Evolutionary conservation across 352 stramenopile genomes (phyloP).

Genomic region (Plasmopara halstedii): DNA sequence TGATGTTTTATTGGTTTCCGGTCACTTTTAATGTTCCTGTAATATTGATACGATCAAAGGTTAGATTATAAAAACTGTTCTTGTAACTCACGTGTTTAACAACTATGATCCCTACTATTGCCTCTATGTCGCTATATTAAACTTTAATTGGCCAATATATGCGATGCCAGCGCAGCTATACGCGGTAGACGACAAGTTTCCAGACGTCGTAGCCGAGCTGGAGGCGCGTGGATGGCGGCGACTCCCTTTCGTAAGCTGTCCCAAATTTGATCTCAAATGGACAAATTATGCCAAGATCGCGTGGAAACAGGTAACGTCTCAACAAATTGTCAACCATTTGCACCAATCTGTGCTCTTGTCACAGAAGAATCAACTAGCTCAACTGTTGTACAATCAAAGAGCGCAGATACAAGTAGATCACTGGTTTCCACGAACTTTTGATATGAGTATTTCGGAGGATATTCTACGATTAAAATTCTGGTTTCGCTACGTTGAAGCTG

Average conservation of each 20-base stretch:
- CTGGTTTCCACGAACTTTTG: conserved; percentile 49
- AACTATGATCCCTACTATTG: no score
- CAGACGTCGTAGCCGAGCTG: conserved; percentile 13
- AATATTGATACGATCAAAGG: no score
- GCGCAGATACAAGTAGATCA: conserved; percentile 19
- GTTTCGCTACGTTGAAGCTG: conserved; percentile 41
- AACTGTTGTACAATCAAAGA: conserved; percentile 21
- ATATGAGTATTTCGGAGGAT: conserved; percentile 13
- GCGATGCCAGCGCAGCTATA: background rate
- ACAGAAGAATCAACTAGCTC: conserved; percentile 48
- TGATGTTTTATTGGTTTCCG: no score
- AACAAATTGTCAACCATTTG: conserved; percentile 64
- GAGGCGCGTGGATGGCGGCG: conserved; percentile 15
- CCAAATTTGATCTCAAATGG: conserved; percentile 53
- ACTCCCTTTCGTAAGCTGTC: conserved; percentile 50
- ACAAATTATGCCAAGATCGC: conserved; percentile 61
- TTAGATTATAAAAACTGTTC: no score
- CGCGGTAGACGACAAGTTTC: conserved; percentile 8
- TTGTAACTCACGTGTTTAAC: no score
- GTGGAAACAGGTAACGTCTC: conserved; percentile 33
- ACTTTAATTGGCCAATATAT: background rate
- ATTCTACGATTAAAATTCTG: conserved; percentile 22
- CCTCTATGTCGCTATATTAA: no score
- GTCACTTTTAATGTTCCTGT: no score
- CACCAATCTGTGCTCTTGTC: conserved; percentile 53